These are phyloP conservation scores for Schizosaccharomyces lindneri DNA, from an alignment of 805 yeast genomes.

Conservation along the genomic window DNA sequence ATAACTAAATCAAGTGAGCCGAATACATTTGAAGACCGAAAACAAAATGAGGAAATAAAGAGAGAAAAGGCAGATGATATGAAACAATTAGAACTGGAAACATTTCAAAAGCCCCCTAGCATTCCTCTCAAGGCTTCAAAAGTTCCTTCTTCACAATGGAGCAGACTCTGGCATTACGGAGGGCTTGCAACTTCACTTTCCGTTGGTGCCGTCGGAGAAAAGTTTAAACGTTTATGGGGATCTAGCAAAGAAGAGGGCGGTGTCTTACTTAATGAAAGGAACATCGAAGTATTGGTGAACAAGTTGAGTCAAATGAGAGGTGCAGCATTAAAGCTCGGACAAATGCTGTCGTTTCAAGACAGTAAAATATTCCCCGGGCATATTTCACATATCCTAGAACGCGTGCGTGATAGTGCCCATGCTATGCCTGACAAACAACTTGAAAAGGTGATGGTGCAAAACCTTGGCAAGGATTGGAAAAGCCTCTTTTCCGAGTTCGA, in stretches of 20 bases:
- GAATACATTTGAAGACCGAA: too few relatives aligned
- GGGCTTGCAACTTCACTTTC: constrained; percentile 80
- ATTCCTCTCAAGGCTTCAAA: constrained; percentile 18
- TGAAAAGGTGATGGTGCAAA: constrained; percentile 42
- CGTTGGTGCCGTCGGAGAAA: constrained; percentile 54
- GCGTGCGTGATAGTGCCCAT: constrained; percentile 85
- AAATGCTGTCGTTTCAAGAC: constrained; percentile 70
- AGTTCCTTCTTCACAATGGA: constrained; percentile 71
- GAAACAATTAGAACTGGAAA: too few relatives aligned
- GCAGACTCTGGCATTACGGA: constrained; percentile 80
- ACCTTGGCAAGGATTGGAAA: constrained; percentile 60
- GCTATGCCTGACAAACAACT: constrained; percentile 89
- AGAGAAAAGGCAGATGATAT: too few relatives aligned
- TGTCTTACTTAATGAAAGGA: constrained; percentile 50
- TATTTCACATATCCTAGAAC: constrained; percentile 49
- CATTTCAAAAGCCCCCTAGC: too few relatives aligned
- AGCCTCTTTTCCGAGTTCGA: constrained; percentile 47
- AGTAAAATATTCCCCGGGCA: constrained; percentile 31
- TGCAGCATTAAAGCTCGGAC: constrained; percentile 96
- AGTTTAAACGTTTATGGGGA: constrained; percentile 31
- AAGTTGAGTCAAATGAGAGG: constrained; percentile 89
- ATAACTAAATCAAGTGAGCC: too few relatives aligned
- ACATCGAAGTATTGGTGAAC: constrained; percentile 67
- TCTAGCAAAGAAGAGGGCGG: constrained; percentile 4
- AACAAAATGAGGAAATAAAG: too few relatives aligned